A percentile compares a stretch with the other conserved stretches of the same genome.
phyloP scores from a whole-genome alignment of 495 filamentous ascomycete species.

The Aspergillus indologenus region DNA sequence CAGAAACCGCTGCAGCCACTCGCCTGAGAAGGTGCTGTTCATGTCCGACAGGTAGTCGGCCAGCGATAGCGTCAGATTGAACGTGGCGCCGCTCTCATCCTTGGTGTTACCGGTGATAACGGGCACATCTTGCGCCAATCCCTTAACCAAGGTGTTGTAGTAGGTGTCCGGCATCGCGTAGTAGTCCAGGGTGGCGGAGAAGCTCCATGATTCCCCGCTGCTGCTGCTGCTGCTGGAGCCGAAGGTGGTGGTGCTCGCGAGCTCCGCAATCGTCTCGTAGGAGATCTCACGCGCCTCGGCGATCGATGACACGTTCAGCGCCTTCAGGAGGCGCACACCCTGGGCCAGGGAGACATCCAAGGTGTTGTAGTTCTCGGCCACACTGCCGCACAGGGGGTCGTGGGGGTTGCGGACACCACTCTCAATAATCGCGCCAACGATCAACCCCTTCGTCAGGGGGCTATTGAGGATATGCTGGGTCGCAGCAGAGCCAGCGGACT shows the following conservation, averaged over 20 bases:
- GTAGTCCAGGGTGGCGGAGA: constrained; percentile 2
- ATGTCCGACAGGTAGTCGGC: constrained; percentile 4
- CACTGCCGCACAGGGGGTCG: constrained; percentile 4
- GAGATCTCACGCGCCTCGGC: background rate
- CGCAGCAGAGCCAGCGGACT: constrained; percentile 34
- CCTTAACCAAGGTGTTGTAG: constrained; percentile 1
- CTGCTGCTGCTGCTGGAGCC: too few species aligned
- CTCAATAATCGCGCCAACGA: constrained; percentile 5
- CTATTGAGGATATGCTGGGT: constrained; percentile 20
- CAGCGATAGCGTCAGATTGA: constrained; percentile 5
- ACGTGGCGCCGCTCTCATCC: constrained; percentile 11
- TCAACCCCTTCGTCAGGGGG: background rate
- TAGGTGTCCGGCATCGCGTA: constrained; percentile 10
- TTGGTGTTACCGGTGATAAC: constrained; percentile 9
- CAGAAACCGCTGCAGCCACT: constrained; percentile 1
- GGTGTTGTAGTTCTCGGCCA: background rate
- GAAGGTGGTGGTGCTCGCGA: background rate
- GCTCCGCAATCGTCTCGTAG: too few species aligned
- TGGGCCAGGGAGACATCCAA: background rate
- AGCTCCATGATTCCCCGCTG: background rate
- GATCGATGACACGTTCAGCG: background rate
- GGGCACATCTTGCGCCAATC: constrained; percentile 4
- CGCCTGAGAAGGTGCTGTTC: constrained; percentile 4
- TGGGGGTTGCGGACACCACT: constrained; percentile 5
- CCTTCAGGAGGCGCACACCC: too few species aligned